Evolutionary conservation across 371 early-diverging fungal genomes (phyloP).

Genomic region (Mortierella sp.): DNA sequence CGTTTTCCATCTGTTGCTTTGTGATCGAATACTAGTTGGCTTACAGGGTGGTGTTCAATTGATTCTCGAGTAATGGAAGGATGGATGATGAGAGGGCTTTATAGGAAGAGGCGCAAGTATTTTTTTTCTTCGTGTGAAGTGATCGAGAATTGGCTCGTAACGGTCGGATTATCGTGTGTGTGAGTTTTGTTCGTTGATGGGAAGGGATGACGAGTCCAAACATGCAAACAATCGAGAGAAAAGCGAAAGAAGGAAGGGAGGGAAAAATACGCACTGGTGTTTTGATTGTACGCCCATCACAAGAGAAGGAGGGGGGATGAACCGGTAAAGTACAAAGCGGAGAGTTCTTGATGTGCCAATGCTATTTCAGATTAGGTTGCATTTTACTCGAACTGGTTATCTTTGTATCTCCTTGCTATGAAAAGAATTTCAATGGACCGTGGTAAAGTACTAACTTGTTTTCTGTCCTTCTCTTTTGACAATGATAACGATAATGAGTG

Average conservation of each 20-base stretch:
- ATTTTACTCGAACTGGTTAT: not conserved
- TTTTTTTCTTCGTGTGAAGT: not conserved
- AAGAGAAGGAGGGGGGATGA: not conserved
- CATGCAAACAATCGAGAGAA: constrained; percentile 2
- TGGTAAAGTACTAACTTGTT: constrained; percentile 2
- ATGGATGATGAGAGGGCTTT: not conserved
- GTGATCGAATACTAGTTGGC: not conserved
- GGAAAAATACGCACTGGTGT: not conserved
- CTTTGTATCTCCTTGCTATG: not conserved
- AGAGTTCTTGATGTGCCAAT: not conserved
- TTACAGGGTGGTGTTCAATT: not conserved
- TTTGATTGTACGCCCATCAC: not conserved
- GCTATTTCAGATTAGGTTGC: constrained; percentile 19
- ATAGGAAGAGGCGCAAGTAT: not conserved
- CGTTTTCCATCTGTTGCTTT: not conserved
- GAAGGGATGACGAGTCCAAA: constrained; percentile 1
- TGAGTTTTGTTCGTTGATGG: not conserved
- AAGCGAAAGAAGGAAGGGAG: not conserved
- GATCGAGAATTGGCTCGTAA: not conserved
- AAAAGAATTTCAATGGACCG: not conserved
- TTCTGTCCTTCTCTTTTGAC: constrained; percentile 1
- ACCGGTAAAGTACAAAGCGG: not conserved
- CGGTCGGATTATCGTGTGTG: too few species aligned
- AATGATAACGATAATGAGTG: not conserved
- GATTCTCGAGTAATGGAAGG: not conserved